Evolutionary conservation across 352 stramenopile species (phyloP), one percentile per base, ranked within the genome.

Genomic region (Phytophthora syringae): DNA sequence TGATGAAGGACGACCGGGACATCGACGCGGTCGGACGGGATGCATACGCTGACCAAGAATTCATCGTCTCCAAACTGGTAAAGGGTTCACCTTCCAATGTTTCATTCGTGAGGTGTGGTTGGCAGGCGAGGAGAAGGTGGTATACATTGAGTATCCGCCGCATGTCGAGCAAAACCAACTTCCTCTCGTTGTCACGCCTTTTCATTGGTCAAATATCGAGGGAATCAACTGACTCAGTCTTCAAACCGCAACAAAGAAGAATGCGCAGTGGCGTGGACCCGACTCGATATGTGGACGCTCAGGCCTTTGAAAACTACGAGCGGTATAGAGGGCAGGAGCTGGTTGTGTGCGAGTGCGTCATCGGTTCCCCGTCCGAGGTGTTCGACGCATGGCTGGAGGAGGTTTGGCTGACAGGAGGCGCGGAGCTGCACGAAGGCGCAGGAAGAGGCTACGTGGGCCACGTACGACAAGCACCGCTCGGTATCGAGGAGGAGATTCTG

Each of bases 401-500:
- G 48, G 69, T 84, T 13, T 93, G 85, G 85, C 36, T 77, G 27
- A 54, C 50, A 3, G 49, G 59, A 9, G 48, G 73, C 37, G 53
- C 61, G 18, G 74, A 91, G 43, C n/a, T 85, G 22, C 65, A 72
- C n/a, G 67, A 76, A 10, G 85, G 85, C 10, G 30, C n/a, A 3
- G 82, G 85, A 0, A 74, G 82, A 49, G 82, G 85, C 2, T 73
- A 76, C 48, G 76, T 88, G 5, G 85, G 85, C n/a, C 66, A 88
- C 52, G 59, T 80, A 48, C 82, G 82, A 10, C 21, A 56, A 7
- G 68, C 78, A 34, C 58, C 77, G 37, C 60, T 92, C 13, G 81
- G 82, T 12, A 75, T 91, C 25, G 67, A 80, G 54, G 82, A 92
- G 51, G 72, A 91, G 51, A 93, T 93, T 53, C 28, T 93, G 28